These are phyloP conservation scores for Hemileccinum hortonii DNA, from an alignment of 1,284 basidiomycete genomes.

Conservation along the genomic window DNA sequence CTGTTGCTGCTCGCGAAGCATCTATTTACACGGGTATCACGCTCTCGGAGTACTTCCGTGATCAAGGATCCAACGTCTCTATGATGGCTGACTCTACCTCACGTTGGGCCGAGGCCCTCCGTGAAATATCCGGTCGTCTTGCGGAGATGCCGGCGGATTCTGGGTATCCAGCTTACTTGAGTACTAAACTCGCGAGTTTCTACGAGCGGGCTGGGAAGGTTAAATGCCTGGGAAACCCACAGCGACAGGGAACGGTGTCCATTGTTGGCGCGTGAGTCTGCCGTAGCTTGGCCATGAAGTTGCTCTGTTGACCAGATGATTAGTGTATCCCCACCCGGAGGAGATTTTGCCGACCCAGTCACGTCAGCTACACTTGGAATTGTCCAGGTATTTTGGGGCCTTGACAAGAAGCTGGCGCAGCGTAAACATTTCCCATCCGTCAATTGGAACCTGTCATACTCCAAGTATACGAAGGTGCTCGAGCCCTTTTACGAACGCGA, in stretches of 20 bases:
- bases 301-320: slow-evolving; percentile 13
- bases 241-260: slow-evolving; percentile 89
- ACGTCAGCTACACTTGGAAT: slow-evolving; percentile 97
- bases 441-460: slow-evolving; percentile 99
- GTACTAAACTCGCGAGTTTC: slow-evolving; percentile 95
- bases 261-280: slow-evolving; percentile 94
- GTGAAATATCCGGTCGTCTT: slow-evolving; percentile 98
- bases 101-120: slow-evolving; percentile 98
- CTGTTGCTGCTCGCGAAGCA: slow-evolving; percentile 98
- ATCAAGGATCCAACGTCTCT: slow-evolving; percentile 95
- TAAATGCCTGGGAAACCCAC: slow-evolving; percentile 86
- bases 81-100: slow-evolving; percentile 99
- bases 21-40: slow-evolving; percentile 99
- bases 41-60: slow-evolving; percentile 98
- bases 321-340: slow-evolving; percentile 96
- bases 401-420: slow-evolving; percentile 95
- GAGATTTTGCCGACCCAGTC: slow-evolving; percentile 99
- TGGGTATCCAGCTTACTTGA: slow-evolving; percentile 96
- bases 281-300: background rate
- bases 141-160: slow-evolving; percentile 99
- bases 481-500: slow-evolving; percentile 91
- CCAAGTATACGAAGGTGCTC: slow-evolving; percentile 95
- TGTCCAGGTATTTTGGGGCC: slow-evolving; percentile 98
- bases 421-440: slow-evolving; percentile 99
- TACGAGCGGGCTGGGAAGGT: slow-evolving; percentile 99